A percentile compares a stretch with the other conserved stretches of the same genome.
Conservation (phyloP, 1,284 basidiomycete species). For the Moesziomyces antarcticus region DNA sequence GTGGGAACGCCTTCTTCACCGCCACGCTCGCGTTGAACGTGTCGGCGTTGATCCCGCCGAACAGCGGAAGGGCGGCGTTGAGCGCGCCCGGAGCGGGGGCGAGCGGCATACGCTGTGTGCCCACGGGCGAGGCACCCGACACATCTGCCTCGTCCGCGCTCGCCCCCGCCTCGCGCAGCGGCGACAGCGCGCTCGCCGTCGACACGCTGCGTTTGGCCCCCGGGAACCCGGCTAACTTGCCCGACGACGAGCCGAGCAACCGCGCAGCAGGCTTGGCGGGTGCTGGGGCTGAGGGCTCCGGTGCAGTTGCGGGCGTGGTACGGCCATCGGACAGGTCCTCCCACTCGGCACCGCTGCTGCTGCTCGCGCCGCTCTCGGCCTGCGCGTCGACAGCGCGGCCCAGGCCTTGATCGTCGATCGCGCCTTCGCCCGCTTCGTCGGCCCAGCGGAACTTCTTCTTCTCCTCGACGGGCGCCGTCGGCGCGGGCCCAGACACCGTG, state of each 20-base stretch:
- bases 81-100: background rate
- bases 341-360: conserved; percentile 36
- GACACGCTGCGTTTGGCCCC: conserved; percentile 16
- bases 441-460: conserved; percentile 88
- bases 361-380: conserved; percentile 13
- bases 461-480: conserved; percentile 22
- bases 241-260: conserved; percentile 5
- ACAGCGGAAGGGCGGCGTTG: conserved; percentile 20
- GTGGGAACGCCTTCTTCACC: conserved; percentile 35
- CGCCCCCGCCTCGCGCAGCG: conserved; percentile 13
- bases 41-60: conserved; percentile 9
- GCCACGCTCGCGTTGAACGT: conserved; percentile 9
- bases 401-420: conserved; percentile 78
- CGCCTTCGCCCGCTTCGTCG: conserved; percentile 85
- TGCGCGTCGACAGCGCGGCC: background rate
- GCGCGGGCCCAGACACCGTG: background rate
- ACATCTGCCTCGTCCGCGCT: conserved; percentile 30
- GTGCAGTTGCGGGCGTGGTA: conserved; percentile 14
- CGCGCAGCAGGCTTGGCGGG: conserved; percentile 16
- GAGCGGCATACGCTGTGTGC: background rate
- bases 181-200: conserved; percentile 7
- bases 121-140: conserved; percentile 12
- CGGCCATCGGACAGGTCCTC: conserved; percentile 36
- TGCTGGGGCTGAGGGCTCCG: conserved; percentile 3
- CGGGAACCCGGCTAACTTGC: background rate